phyloP scores from a whole-genome alignment of 495 filamentous ascomycete species.

The Xylaria grammica region DNA sequence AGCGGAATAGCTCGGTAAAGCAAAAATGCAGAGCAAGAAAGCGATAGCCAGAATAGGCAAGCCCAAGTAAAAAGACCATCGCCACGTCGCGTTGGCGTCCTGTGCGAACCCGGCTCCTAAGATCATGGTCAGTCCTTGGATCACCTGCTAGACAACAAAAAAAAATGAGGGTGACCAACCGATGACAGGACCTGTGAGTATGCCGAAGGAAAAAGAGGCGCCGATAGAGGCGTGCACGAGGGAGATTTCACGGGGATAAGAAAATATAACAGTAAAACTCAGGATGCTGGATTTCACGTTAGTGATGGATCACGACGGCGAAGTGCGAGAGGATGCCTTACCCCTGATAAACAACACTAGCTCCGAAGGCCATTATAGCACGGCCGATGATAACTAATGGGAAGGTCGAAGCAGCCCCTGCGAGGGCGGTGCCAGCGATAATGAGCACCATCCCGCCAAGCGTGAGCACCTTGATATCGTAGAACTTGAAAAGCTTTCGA shows the following conservation, averaged over 20 bases:
- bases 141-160: neutral
- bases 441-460: constrained; percentile 54
- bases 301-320: constrained; percentile 5
- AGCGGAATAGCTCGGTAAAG: constrained; percentile 54
- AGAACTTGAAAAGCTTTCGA: constrained; percentile 52
- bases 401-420: constrained; percentile 56
- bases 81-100: constrained; percentile 53
- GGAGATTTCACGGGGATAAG: constrained; percentile 49
- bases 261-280: constrained; percentile 49
- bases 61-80: constrained; percentile 71
- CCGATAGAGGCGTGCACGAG: constrained; percentile 51
- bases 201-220: constrained; percentile 55
- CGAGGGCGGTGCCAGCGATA: constrained; percentile 56
- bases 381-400: constrained; percentile 59
- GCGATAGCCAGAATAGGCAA: constrained; percentile 58
- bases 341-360: constrained; percentile 56
- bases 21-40: constrained; percentile 57
- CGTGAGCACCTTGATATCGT: constrained; percentile 60
- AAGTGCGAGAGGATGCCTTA: constrained; percentile 1
- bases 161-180: constrained; percentile 37
- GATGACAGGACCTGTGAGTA: constrained; percentile 61
- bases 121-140: neutral
- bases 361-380: constrained; percentile 44
- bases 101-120: constrained; percentile 51
- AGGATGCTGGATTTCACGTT: constrained; percentile 34